Conservation (phyloP, 768 basidiomycete species). For the Hygrophoropsis aurantiaca region DNA sequence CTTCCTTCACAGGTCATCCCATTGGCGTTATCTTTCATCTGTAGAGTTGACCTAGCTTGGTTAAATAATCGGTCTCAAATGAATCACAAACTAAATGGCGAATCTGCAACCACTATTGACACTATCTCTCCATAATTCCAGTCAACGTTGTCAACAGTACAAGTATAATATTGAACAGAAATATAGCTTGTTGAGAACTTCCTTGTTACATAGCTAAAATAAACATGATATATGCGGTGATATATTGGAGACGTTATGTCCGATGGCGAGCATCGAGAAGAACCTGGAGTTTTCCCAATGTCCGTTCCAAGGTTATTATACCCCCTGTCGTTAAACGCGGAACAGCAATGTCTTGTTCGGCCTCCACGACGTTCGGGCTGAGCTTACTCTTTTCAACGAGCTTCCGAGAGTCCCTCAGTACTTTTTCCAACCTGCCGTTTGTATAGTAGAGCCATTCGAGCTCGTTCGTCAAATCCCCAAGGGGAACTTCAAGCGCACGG, state of each 20-base stretch:
- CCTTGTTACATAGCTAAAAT: no score
- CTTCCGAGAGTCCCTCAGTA: conserved; percentile 58
- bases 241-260: no score
- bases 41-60: no score
- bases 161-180: no score
- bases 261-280: conserved; percentile 25
- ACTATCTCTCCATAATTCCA: no score
- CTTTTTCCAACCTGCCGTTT: conserved; percentile 63
- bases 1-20: neutral
- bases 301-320: conserved; percentile 75
- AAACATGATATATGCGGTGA: no score
- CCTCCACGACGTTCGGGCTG: conserved; percentile 23
- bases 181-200: no score
- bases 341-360: conserved; percentile 52
- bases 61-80: no score
- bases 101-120: no score
- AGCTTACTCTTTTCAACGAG: conserved; percentile 70
- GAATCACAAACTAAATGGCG: no score
- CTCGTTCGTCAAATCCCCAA: conserved; percentile 68
- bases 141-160: no score
- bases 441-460: conserved; percentile 72
- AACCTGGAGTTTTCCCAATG: conserved; percentile 61
- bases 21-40: neutral
- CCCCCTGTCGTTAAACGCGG: conserved; percentile 80
- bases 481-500: conserved; percentile 82